Conservation (phyloP, 306 rosid species). For the Vicia sativa region DNA sequence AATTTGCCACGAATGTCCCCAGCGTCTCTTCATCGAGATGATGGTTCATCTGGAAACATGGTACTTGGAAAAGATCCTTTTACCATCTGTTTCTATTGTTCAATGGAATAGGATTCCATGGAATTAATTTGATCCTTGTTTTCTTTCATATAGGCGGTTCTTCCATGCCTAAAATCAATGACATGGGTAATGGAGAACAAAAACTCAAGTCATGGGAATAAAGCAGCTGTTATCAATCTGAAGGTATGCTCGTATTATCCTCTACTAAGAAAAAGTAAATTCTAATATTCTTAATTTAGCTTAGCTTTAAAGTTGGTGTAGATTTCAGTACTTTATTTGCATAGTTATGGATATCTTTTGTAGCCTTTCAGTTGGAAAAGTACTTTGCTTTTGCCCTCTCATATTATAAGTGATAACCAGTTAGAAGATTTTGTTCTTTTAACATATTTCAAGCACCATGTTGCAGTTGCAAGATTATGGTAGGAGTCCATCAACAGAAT, state of each 20-base stretch:
- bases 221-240: slow-evolving; percentile 83
- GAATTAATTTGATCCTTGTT: slow-evolving; percentile 38
- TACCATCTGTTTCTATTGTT: slow-evolving; percentile 17
- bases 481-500: slow-evolving; percentile 71
- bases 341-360: slow-evolving; percentile 18
- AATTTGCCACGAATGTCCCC: slow-evolving; percentile 92
- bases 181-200: slow-evolving; percentile 98
- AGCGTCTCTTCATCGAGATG: slow-evolving; percentile 83
- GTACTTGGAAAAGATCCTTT: slow-evolving; percentile 40
- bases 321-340: slow-evolving; percentile 30
- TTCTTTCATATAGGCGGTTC: slow-evolving; percentile 62
- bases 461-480: slow-evolving; percentile 89
- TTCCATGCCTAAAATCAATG: slow-evolving; percentile 92
- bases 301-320: slow-evolving; percentile 14
- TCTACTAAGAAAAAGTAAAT: slow-evolving; percentile 15
- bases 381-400: slow-evolving; percentile 19
- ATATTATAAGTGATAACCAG: slow-evolving; percentile 25
- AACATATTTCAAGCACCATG: slow-evolving; percentile 30
- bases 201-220: slow-evolving; percentile 73
- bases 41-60: slow-evolving; percentile 74
- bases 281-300: slow-evolving; percentile 13
- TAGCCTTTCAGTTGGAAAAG: slow-evolving; percentile 13
- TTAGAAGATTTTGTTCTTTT: slow-evolving; percentile 21
- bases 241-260: slow-evolving; percentile 55
- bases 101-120: slow-evolving; percentile 25